Base-by-base conservation (phyloP, 805 yeast genomes). In the Wickerhamia fluorescens region DNA sequence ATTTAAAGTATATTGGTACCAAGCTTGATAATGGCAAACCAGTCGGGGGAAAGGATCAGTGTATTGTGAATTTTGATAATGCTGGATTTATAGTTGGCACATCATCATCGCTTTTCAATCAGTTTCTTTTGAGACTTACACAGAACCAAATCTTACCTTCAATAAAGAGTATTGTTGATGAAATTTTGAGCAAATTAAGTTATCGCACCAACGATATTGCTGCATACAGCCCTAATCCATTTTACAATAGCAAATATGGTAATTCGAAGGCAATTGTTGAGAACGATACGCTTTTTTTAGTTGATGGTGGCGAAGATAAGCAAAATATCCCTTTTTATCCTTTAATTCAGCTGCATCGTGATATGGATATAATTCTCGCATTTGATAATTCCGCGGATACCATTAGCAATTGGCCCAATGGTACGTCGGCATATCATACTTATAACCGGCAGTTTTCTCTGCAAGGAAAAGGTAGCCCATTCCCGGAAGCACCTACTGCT, bases 401-500 rank as follows among this genome's bases (percentile, higher is more conserved):
- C n/a, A 41, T 40, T 1, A 47, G 45, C 12, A 38, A 38, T 13
- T 60, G 61, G 61, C 65, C 66, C 9, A 40, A 47, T 28, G 68
- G 68, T 7, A 25, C 47, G 6, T 38, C 61, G 2, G 39, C 61
- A 31, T 40, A 53, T 22, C 32, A 43, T 16, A 52, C 61, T 4
- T 61, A 57, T 34, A 51, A 53, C 30, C 41, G 64, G 9, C 66
- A 59, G 30, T 59, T 58, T 34, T 36, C 44, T 10, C 23, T 30
- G 2, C 68, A 69, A 40, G 78, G 78, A 16, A 63, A 68, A 38
- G 71, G 73, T 28, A 71, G 82, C 16, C 61, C 78, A 3, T 82
- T 81, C 67, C 94, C 95, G 7, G 72, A 80, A 41, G 88, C 85
- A 30, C 95, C 95, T 8, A 88, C 75, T 49, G 58, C 51, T 16